Percentiles rank a stretch among this genome's conserved stretches.
phyloP scores from a whole-genome alignment of 2,329 filamentous ascomycete species.

The Botrytis galanthina region DNA sequence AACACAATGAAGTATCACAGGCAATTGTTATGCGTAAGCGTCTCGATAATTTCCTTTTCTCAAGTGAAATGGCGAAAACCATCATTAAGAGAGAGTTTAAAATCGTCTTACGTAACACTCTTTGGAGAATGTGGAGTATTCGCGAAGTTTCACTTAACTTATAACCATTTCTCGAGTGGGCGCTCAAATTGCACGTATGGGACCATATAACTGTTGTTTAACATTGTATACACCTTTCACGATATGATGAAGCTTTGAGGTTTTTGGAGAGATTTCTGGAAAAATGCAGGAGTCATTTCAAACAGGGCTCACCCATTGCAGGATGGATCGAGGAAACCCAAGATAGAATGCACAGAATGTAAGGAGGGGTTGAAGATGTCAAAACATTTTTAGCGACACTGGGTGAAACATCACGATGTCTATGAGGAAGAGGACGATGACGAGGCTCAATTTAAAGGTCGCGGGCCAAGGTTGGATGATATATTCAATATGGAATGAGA shows the following conservation, averaged over 20 bases:
- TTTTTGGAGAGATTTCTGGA: neutral
- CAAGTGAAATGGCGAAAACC: too few species aligned
- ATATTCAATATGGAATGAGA: neutral
- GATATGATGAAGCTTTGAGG: neutral
- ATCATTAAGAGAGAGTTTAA: too few species aligned
- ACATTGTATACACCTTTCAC: neutral
- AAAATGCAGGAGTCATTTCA: too few species aligned
- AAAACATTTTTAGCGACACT: too few species aligned
- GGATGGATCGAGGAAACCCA: too few species aligned
- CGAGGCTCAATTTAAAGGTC: neutral
- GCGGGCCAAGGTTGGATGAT: neutral
- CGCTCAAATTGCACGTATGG: neutral
- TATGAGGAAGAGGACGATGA: neutral
- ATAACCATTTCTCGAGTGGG: neutral
- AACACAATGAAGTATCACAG: neutral
- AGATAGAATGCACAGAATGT: too few species aligned
- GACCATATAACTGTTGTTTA: too few species aligned
- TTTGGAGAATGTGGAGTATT: neutral
- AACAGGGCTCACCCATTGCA: too few species aligned
- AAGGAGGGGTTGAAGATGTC: too few species aligned
- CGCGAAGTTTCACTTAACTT: neutral
- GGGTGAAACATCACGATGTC: too few species aligned
- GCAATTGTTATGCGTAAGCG: neutral
- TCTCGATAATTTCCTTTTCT: too few species aligned
- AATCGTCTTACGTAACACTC: too few species aligned